Base-by-base conservation (phyloP, 352 stramenopile genomes). In the Pilasporangium apinafurcum region DNA sequence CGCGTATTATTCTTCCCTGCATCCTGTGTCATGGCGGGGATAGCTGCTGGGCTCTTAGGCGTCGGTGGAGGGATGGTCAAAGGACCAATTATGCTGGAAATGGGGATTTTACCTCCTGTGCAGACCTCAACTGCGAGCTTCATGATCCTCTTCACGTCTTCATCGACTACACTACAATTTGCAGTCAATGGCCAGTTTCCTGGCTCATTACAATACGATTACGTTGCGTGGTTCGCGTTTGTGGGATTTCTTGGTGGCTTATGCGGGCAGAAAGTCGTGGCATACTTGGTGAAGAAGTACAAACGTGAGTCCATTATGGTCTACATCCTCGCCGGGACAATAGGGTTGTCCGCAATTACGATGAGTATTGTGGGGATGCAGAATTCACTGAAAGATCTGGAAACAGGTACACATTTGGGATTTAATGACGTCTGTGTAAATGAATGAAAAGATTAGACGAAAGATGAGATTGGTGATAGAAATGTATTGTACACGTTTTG, bases 41-140 rank as follows among this genome's bases (percentile, higher is more conserved):
- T 98, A 18, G 92, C 92, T 44, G 95, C 95, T 10, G 95, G 95
- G 12, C 72, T 98, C 29, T 85, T 99, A 47, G 96, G 96, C 13
- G 90, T 98, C 16, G 96, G 95, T 35, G 96, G 95, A 31, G 96
- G 95, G 32, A 98, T 99, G 67, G 92, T 99, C 20, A 98, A 97
- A 51, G 94, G 95, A 0, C 95, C 96, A 1, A 81, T 98, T 40
- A 98, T 99, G 95, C 80, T 99, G 1, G 88, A 97, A 24, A 98
- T 98, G 86, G 95, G 95, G 13, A 89, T 98, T 20, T 62, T 97
- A 20, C 81, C 81, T 1, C 56, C 65, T 5, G 76, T 93, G 36
- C 84, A 96, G 24, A 95, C 83, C 5, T 92, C 92, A 17, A 97
- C 94, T 2, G 92, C 90, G 27, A 96, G 93, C 48, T 93, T 85